phyloP scores from a whole-genome alignment of 2,329 filamentous ascomycete genomes.

The Aureobasidium lini region DNA sequence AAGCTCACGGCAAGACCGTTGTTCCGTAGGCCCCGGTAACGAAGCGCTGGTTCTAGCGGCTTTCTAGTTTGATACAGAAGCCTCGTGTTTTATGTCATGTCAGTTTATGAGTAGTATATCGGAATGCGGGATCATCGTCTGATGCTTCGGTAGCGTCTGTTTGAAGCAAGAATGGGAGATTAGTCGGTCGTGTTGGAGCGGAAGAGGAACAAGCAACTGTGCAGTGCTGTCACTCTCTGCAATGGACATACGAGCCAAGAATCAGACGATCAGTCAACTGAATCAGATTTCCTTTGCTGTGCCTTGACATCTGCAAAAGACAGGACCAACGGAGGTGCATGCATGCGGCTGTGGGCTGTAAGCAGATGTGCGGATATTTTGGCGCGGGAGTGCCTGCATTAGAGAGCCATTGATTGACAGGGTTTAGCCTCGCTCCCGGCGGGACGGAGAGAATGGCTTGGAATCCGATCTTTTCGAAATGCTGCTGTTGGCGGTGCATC shows the following conservation, averaged over 20 bases:
- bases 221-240: neutral
- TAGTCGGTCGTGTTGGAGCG: neutral
- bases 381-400: conserved; percentile 13
- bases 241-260: neutral
- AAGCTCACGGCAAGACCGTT: conserved; percentile 7
- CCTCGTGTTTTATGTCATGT: conserved; percentile 12
- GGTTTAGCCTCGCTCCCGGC: conserved; percentile 7
- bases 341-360: neutral
- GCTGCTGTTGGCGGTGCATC: conserved; percentile 6
- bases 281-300: neutral
- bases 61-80: conserved; percentile 14
- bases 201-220: neutral
- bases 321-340: conserved; percentile 6
- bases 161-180: conserved; percentile 9
- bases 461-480: neutral
- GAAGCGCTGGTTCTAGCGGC: conserved; percentile 12
- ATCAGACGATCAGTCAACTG: neutral
- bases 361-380: conserved; percentile 8
- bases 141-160: conserved; percentile 6
- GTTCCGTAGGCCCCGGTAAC: conserved; percentile 10
- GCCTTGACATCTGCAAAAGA: conserved; percentile 7
- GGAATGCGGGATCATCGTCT: conserved; percentile 4
- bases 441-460: conserved; percentile 3
- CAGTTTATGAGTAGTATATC: conserved; percentile 5
- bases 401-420: conserved; percentile 9